Base-by-base conservation (phyloP, 2,329 filamentous ascomycete species). In the Aaosphaeria pasadenensis region DNA sequence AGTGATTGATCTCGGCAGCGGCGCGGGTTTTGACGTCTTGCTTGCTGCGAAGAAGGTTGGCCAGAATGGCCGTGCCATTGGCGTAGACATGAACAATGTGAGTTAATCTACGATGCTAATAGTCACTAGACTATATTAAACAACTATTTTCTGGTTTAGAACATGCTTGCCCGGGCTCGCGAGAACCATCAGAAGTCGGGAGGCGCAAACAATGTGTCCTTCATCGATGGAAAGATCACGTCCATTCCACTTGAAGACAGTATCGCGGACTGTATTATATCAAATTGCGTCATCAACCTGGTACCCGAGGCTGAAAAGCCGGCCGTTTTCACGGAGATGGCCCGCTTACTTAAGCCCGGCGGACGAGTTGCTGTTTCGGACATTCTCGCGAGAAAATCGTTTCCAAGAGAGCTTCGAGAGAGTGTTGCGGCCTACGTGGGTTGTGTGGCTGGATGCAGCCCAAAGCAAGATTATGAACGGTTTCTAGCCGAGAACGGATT, bases 1-100 rank as follows among this genome's bases (percentile, higher is more conserved):
- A 0, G 73, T 84, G 2, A 64, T 84, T 48, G 81, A 84, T 52
- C 67, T 85, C 2, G 81, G 82, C 2, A 76, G 73, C 51, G 80
- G 82, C 4, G 80, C 76, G 6, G 81, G 82, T 1, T 78, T 84
- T 39, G 81, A 84, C 55, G 74, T 78, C 30, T 81, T 83, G 51
- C 72, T 77, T 4, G 79, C 80, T 7, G 71, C 77, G 2, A 68
- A 67, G 28, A 78, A 73, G 53, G 74, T 84, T 36, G 80, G 79
- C 0, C 43, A 56, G 0, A 62, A 60, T 4, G 80, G 81, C 2
- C 73, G 67, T 30, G 78, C 71, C 5, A 78, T 83, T 45, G 82
- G 81, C 5, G 68, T 84, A 6, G 81, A 85, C 55, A 84, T 84
- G 77, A 84, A 78, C 54, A 73, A 81, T 63, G 79, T 77, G 57